Percentiles rank a stretch among this genome's conserved stretches.
Conservation (phyloP, 2,329 filamentous ascomycete species). For the Bipolaris victoriae region DNA sequence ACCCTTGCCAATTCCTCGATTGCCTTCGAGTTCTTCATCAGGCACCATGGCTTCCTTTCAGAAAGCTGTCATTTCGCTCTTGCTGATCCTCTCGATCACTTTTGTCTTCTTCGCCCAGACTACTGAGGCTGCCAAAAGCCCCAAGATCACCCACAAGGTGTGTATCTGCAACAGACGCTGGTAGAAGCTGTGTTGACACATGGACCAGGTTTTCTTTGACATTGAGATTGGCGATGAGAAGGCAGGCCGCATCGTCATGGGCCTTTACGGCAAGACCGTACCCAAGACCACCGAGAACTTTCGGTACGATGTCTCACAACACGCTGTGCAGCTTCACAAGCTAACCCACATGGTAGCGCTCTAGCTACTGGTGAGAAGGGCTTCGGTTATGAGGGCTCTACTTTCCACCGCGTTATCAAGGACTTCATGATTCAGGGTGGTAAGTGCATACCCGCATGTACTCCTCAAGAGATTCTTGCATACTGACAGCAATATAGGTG, state of each 20-base stretch:
- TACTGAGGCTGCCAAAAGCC: conserved; percentile 65
- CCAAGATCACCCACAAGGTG: conserved; percentile 93
- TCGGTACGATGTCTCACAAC: conserved; percentile 49
- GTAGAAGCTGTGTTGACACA: neutral
- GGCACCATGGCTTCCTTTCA: conserved; percentile 75
- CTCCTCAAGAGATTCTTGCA: neutral
- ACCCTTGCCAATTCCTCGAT: conserved; percentile 28
- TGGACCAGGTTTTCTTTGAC: conserved; percentile 75
- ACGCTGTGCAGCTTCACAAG: neutral
- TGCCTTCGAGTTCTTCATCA: conserved; percentile 19
- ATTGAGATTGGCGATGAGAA: conserved; percentile 76
- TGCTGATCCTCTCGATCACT: conserved; percentile 75
- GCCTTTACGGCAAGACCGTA: conserved; percentile 86
- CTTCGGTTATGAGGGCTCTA: conserved; percentile 80
- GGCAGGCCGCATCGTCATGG: conserved; percentile 77
- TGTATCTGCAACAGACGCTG: conserved; percentile 4
- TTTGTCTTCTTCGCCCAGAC: conserved; percentile 47
- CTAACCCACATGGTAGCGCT: conserved; percentile 62
- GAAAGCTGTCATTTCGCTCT: conserved; percentile 71
- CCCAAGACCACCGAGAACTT: conserved; percentile 76
- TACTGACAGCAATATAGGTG: conserved; percentile 3
- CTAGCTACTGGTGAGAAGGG: conserved; percentile 86
- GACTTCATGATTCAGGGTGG: conserved; percentile 89
- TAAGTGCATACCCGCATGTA: conserved; percentile 2
- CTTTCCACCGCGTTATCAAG: conserved; percentile 91